Evolutionary conservation across 306 rosid species (phyloP).

Genomic region (Mucuna pruriens): DNA sequence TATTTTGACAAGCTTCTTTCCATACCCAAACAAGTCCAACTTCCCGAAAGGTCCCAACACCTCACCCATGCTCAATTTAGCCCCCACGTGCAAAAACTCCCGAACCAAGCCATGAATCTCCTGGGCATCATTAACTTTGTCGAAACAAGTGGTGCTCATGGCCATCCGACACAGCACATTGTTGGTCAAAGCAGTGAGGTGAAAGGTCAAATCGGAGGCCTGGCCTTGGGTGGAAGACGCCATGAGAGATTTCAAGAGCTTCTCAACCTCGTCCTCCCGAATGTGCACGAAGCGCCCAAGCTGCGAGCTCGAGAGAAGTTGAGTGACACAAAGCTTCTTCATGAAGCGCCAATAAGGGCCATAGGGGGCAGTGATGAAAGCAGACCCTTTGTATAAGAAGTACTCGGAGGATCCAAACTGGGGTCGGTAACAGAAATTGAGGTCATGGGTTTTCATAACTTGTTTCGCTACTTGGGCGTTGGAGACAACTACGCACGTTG

Average conservation of each 20-base stretch:
- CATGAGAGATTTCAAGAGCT: slow-evolving; percentile 45
- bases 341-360: slow-evolving; percentile 72
- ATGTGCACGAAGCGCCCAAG: slow-evolving; percentile 40
- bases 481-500: slow-evolving; percentile 60
- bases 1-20: slow-evolving; percentile 44
- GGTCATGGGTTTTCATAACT: slow-evolving; percentile 60
- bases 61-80: slow-evolving; percentile 69
- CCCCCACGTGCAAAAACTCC: slow-evolving; percentile 49
- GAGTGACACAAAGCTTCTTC: slow-evolving; percentile 60
- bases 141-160: slow-evolving; percentile 54
- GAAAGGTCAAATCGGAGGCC: slow-evolving; percentile 43
- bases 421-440: slow-evolving; percentile 55
- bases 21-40: slow-evolving; percentile 65
- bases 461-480: slow-evolving; percentile 55
- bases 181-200: slow-evolving; percentile 50
- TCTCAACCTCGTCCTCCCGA: slow-evolving; percentile 43
- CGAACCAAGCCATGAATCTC: slow-evolving; percentile 46
- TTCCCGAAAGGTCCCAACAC: slow-evolving; percentile 60
- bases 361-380: slow-evolving; percentile 56
- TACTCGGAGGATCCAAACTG: slow-evolving; percentile 56
- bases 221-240: slow-evolving; percentile 26
- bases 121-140: slow-evolving; percentile 42
- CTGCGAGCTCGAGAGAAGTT: slow-evolving; percentile 54
- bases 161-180: slow-evolving; percentile 62
- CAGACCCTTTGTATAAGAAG: slow-evolving; percentile 51